Conservation (phyloP, 2,329 filamentous ascomycete species). For the Fusarium vanettenii region DNA sequence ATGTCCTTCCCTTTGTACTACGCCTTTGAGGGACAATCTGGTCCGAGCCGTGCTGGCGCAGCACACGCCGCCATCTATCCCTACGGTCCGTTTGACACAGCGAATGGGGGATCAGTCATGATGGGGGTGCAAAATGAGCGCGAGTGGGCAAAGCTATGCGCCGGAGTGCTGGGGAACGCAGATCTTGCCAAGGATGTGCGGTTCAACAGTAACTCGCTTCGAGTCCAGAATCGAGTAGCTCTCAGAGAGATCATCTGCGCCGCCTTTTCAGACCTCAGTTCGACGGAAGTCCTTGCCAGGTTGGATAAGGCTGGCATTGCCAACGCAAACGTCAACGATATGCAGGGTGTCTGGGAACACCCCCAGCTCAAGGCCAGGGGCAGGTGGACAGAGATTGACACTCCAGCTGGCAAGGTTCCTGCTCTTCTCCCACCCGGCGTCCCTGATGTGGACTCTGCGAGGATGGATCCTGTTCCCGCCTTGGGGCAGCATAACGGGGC, state of each 20-base stretch:
- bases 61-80: conserved; percentile 67
- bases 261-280: conserved; percentile 52
- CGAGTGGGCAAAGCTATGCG: conserved; percentile 64
- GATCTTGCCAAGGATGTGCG: conserved; percentile 57
- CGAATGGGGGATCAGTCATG: conserved; percentile 62
- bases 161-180: conserved; percentile 56
- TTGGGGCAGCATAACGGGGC: conserved; percentile 58
- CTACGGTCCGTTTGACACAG: conserved; percentile 65
- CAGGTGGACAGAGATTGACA: conserved; percentile 63
- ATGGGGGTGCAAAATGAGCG: conserved; percentile 68
- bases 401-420: conserved; percentile 57
- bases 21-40: conserved; percentile 56
- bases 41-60: conserved; percentile 59
- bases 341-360: conserved; percentile 66
- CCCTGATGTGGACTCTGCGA: conserved; percentile 30
- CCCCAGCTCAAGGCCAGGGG: conserved; percentile 62
- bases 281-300: conserved; percentile 53
- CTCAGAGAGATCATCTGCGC: conserved; percentile 59
- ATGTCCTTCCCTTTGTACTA: conserved; percentile 69
- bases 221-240: conserved; percentile 58
- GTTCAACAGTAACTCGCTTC: conserved; percentile 59
- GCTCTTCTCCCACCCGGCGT: conserved; percentile 63
- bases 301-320: conserved; percentile 63
- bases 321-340: conserved; percentile 66
- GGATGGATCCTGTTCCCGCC: conserved; percentile 58